Base-by-base conservation (phyloP, 2,329 filamentous ascomycete genomes). In the Tolypocladium sp. region DNA sequence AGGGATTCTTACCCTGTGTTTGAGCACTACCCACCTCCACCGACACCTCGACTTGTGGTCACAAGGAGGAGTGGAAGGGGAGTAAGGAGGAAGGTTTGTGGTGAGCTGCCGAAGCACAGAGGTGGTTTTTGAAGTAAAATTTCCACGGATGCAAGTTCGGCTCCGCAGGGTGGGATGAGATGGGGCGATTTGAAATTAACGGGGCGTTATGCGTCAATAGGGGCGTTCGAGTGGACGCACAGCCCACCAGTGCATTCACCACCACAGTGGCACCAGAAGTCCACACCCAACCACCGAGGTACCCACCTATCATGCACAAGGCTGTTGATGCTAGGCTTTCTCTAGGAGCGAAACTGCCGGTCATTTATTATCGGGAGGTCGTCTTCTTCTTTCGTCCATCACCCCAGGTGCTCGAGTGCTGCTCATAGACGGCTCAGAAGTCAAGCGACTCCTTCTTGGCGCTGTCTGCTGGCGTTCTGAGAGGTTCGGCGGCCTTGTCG, bases 361-460 rank as follows among this genome's bases (percentile, higher is more conserved):
- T 15, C 27, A 5, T n/a, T n/a, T 51, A 33, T 10, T 33, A n/a
- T n/a, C 17, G 27, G 25, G 25, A 30, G 17, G 22, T 35, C 13
- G 0, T 17, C 30, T 12, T 17, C 1, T 17, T 4, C 27, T 22
- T 35, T 53, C 10, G 6, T 8, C 20, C 20, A 10, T 7, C 12
- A 2, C 20, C 17, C 20, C 20, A 12, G 4, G n/a, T 35, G 30
- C 30, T 35, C 4, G 10, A 22, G 20, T 7, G 20, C 20, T 13
- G 49, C 30, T 33, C 30, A 8, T 37, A 37, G 30, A 15, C 30
- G 49, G 57, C 59, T 80, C 69, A 91, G 68, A 95, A 95, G 57
- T 94, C 90, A 56, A 95, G 67, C 13, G 67, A 82, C 64, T 89
- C 86, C 59, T 80, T 79, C 66, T 90, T 91, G 33, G 41, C 30